A percentile compares a stretch with the other conserved stretches of the same genome.
Evolutionary conservation across 1,284 basidiomycete species (phyloP).

Genomic region (Cryptococcus floricola): DNA sequence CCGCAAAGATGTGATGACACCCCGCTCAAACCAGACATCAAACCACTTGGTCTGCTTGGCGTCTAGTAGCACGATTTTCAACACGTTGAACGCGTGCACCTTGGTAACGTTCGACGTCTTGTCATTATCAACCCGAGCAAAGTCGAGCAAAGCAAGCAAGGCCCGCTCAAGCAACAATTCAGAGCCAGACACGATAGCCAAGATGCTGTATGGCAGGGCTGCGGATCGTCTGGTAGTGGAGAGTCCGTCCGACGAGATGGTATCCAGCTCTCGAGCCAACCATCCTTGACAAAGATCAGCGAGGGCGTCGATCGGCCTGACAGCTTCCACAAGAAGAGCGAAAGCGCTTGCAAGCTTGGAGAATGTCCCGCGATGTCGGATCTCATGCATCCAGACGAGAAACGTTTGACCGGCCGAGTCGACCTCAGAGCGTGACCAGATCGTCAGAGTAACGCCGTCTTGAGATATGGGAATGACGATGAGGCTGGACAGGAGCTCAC

Average conservation of each 20-base stretch:
- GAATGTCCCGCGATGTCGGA: conserved; percentile 48
- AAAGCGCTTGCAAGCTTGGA: conserved; percentile 41
- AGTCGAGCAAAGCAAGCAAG: conserved; percentile 23
- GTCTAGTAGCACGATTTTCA: conserved; percentile 48
- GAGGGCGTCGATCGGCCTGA: conserved; percentile 17
- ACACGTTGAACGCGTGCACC: conserved; percentile 47
- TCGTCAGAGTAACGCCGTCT: conserved; percentile 4
- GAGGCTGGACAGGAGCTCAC: conserved; percentile 39
- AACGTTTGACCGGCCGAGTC: conserved; percentile 33
- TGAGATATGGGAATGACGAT: conserved; percentile 21
- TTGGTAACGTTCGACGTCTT: conserved; percentile 37
- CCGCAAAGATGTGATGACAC: conserved; percentile 38
- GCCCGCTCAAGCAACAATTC: conserved; percentile 31
- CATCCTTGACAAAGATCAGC: conserved; percentile 28
- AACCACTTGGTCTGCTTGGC: conserved; percentile 37
- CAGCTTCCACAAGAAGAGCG: conserved; percentile 32
- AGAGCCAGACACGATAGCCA: conserved; percentile 39
- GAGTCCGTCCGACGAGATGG: conserved; percentile 35
- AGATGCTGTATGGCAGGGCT: conserved; percentile 42
- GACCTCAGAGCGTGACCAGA: conserved; percentile 36
- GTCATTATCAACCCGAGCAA: conserved; percentile 29
- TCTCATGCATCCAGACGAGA: conserved; percentile 45
- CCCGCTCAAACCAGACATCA: conserved; percentile 37
- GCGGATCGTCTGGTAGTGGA: conserved; percentile 48
- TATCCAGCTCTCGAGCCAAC: conserved; percentile 39